Evolutionary conservation across 75 land plant genomes (phyloP).

Genomic region (Azolla pinnata): DNA sequence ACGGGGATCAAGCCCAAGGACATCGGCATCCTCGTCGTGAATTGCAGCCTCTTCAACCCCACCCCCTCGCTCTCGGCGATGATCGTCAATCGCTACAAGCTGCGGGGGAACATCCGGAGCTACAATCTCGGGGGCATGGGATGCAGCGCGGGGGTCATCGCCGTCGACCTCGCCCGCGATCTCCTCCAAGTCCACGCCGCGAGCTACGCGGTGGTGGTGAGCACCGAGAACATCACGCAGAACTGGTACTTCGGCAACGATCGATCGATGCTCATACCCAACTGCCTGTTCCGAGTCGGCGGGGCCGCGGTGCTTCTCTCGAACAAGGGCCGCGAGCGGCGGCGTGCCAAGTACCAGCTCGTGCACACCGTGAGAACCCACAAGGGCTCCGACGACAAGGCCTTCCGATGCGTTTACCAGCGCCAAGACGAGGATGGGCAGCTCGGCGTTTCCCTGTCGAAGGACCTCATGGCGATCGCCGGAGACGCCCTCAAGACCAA

Average conservation of each 20-base stretch:
- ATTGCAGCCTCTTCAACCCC: constrained; percentile 57
- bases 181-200: constrained; percentile 24
- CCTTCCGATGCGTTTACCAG: constrained; percentile 57
- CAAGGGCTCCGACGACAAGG: constrained; percentile 53
- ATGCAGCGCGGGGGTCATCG: constrained; percentile 49
- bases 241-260: constrained; percentile 55
- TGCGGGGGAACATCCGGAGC: constrained; percentile 38
- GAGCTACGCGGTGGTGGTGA: constrained; percentile 50
- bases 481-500: constrained; percentile 51
- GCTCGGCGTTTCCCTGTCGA: constrained; percentile 50
- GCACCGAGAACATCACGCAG: constrained; percentile 48
- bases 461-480: constrained; percentile 66
- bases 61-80: constrained; percentile 51
- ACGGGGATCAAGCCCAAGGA: constrained; percentile 40
- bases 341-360: constrained; percentile 43
- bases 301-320: constrained; percentile 50
- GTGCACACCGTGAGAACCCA: constrained; percentile 52
- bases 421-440: constrained; percentile 44
- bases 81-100: constrained; percentile 43
- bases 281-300: constrained; percentile 59
- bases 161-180: constrained; percentile 39
- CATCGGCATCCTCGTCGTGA: constrained; percentile 46
- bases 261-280: constrained; percentile 56
- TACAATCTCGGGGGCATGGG: constrained; percentile 56
- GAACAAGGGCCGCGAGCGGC: constrained; percentile 26